A percentile compares a stretch with the other conserved stretches of the same genome.
Conservation (phyloP, 2,329 filamentous ascomycete species). For the Aspergillus cejpii region DNA sequence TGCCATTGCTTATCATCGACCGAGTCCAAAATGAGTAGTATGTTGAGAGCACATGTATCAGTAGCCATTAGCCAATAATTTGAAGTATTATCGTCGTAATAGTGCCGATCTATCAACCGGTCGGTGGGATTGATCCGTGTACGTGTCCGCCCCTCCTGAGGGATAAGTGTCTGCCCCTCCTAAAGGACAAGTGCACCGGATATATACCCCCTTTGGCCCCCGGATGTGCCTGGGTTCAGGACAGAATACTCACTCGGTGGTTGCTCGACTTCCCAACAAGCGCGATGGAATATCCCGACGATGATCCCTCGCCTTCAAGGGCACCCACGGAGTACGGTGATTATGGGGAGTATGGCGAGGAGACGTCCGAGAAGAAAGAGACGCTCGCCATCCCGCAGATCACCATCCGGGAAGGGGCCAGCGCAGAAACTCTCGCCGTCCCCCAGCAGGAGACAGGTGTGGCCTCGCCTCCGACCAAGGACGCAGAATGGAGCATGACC, state of each 20-base stretch:
- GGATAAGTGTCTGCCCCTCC: background rate
- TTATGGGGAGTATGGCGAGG: background rate
- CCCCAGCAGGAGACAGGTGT: slow-evolving; percentile 3
- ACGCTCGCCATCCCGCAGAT: slow-evolving; percentile 13
- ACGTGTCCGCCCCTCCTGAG: background rate
- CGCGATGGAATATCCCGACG: background rate
- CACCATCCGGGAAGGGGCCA: slow-evolving; percentile 17
- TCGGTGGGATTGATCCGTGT: background rate
- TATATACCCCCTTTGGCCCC: background rate
- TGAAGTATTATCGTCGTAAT: background rate
- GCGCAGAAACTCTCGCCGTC: slow-evolving; percentile 17
- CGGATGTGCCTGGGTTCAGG: background rate
- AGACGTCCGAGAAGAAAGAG: slow-evolving; percentile 6
- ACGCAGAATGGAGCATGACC: slow-evolving; percentile 44
- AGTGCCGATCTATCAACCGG: background rate
- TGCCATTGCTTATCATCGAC: background rate
- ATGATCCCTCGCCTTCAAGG: background rate
- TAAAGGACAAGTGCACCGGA: background rate
- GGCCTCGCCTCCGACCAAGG: slow-evolving; percentile 19
- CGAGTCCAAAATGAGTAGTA: background rate
- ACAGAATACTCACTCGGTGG: background rate
- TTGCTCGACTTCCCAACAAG: background rate
- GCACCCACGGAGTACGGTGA: background rate
- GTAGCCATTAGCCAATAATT: background rate
- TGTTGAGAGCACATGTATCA: no score